A percentile compares a stretch with the other conserved stretches of the same genome.
These are phyloP conservation scores for Starmerella floricola DNA, from an alignment of 805 yeast genomes.

Conservation along the genomic window DNA sequence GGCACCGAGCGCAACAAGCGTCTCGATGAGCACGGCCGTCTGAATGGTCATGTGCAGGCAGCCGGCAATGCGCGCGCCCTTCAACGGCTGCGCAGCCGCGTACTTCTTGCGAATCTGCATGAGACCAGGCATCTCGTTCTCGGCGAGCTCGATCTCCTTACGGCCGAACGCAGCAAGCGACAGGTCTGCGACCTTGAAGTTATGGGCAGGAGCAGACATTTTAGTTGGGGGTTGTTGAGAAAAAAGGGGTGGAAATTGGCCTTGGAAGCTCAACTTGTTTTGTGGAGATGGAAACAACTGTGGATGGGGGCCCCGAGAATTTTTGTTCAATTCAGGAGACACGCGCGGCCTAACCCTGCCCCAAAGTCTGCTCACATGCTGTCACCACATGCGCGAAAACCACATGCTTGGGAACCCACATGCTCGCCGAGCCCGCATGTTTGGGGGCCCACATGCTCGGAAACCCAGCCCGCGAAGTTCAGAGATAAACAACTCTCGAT, in stretches of 20 bases:
- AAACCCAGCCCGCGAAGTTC: too few relatives aligned
- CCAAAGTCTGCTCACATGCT: too few relatives aligned
- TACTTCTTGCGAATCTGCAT: slow-evolving; percentile 93
- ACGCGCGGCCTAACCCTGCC: neutral
- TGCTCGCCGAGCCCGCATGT: too few relatives aligned
- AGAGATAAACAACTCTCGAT: too few relatives aligned
- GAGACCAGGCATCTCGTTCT: slow-evolving; percentile 98
- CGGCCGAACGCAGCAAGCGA: slow-evolving; percentile 99
- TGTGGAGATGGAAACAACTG: too few relatives aligned
- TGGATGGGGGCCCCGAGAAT: neutral
- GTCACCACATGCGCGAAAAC: too few relatives aligned
- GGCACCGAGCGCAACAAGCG: slow-evolving; percentile 94
- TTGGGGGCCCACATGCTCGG: too few relatives aligned
- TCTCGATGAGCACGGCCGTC: slow-evolving; percentile 97
- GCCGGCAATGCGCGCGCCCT: slow-evolving; percentile 98
- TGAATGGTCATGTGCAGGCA: slow-evolving; percentile 99
- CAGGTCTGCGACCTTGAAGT: slow-evolving; percentile 94
- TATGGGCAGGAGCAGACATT: slow-evolving; percentile 56
- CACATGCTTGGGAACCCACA: too few relatives aligned
- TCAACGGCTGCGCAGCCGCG: slow-evolving; percentile 85
- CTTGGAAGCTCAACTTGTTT: too few relatives aligned
- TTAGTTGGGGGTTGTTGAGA: neutral
- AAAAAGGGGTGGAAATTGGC: neutral
- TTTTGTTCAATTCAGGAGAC: neutral
- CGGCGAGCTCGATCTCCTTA: slow-evolving; percentile 97